Evolutionary conservation across 2,329 filamentous ascomycete genomes (phyloP), one percentile per base, ranked within the genome.

Genomic region (Zymoseptoria passerinii): DNA sequence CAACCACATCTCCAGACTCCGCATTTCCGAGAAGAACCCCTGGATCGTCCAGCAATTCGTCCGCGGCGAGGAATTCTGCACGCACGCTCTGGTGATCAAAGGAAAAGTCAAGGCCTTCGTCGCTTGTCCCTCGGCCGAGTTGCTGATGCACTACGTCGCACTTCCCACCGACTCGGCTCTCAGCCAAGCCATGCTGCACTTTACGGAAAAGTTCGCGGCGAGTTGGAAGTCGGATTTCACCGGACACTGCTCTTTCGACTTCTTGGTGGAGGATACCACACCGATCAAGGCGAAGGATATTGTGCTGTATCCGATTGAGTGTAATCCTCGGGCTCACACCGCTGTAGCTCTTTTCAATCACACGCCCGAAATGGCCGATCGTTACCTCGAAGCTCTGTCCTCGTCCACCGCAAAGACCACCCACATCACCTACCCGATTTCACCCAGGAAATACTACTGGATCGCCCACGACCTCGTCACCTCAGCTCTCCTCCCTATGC

Each of bases 21-120:
- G 70, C 1, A 81, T 87, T 49, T 82, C 81, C 1, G 71, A 76
- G 10, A 68, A 78, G 0, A 75, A 77, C 2, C 81, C 86, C 0
- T 89, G 84, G 80, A 78, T 90, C 59, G 69, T 90, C 23, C 87
- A 92, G 67, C 83, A 90, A 67, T 89, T 81, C 69, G 81, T 88
- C 61, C 77, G 79, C 0, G 80, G 82, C 0, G 76, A 78, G 0
- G 87, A 90, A 69, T 90, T 85, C 68, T 88, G 85, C 71, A 89
- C 88, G 0, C 87, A 91, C 64, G 75, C 86, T 0, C 76, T 91
- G 2, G 74, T 91, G 3, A 76, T 90, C n/a, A 73, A 76, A 0
- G 87, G 87, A 1, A 72, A 80, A 35, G 80, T 92, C 16, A 81
- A 80, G 53, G 82, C 81, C 0, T 90, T 91, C 63, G 81, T 83